Base-by-base conservation (phyloP, 306 rosid species). In the Cercis canadensis region DNA sequence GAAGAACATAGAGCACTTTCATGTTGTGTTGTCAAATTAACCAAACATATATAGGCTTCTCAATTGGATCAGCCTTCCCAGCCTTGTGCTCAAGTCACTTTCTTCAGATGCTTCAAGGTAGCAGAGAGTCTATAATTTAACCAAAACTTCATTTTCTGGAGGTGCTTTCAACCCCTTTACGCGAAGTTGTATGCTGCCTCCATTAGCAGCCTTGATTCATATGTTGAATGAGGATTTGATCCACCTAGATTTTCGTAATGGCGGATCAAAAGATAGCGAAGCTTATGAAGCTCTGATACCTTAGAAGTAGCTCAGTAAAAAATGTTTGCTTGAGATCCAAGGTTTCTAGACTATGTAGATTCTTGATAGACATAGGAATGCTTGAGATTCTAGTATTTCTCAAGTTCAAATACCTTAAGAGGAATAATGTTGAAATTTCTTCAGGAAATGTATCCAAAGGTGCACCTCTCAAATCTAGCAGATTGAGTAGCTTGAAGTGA, bases 41-140 rank as follows among this genome's bases (percentile, higher is more conserved):
- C 16, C n/a, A 78, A 52, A 44, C 75, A n/a, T n/a, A n/a, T n/a
- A 80, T 16, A 82, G 34, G 55, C 71, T 78, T 62, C 83, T 71
- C 24, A 82, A 44, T 29, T 78, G 83, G 11, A 14, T 65, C 70
- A 78, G 57, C 49, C 7, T 64, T 51, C 86, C 86, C 0, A 82
- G 34, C 67, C 68, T 80, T n/a, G 8, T 16, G 57, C 76, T 18
- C 6, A 75, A 1, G 11, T 31, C 41, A 57, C 51, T 11, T 14
- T 43, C 63, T 12, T 16, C 53, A 14, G 67, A 57, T 31, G 55
- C 85, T 40, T 72, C 82, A 15, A 77, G 34, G 19, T 47, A 34
- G 54, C 70, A 61, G 11, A 77, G 77, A 76, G 72, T 81, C 47
- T 77, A 79, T 33, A 81, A 68, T 2, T 39, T 72, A 10, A 12